These are phyloP conservation scores for Eruca vesicaria DNA, from an alignment of 441 rosid genomes.

Conservation along the genomic window DNA sequence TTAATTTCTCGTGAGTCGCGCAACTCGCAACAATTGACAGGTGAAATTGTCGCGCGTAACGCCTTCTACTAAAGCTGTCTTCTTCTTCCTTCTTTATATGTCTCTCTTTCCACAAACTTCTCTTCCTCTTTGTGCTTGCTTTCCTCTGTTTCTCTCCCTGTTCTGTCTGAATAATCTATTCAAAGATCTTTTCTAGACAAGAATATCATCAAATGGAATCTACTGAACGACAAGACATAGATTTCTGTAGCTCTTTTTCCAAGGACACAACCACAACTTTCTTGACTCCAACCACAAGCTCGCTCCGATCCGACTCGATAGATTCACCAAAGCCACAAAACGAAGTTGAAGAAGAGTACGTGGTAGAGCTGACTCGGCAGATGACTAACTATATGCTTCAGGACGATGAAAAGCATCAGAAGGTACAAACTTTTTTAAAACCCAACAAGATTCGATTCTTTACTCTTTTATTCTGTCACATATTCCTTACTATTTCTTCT, in stretches of 20 bases:
- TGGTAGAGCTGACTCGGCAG: constrained; percentile 69
- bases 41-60: constrained; percentile 26
- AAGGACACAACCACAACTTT: constrained; percentile 10
- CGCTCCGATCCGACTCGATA: constrained; percentile 1
- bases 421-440: constrained; percentile 22
- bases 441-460: constrained; percentile 24
- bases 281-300: constrained; percentile 32
- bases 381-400: constrained; percentile 82
- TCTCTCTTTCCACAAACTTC: not conserved
- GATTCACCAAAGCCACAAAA: constrained; percentile 25
- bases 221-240: constrained; percentile 18
- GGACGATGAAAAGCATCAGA: constrained; percentile 55
- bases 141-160: not conserved
- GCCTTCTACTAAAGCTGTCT: constrained; percentile 21
- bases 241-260: constrained; percentile 18
- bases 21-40: constrained; percentile 37
- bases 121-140: not conserved
- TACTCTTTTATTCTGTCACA: not conserved
- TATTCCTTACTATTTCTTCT: not conserved
- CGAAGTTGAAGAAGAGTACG: constrained; percentile 52
- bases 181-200: not conserved
- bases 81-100: constrained; percentile 11
- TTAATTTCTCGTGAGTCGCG: constrained; percentile 26
- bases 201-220: constrained; percentile 30
- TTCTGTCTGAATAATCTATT: not conserved